Base-by-base conservation (phyloP, 257 asterid species). In the Forsythia suspensa region DNA sequence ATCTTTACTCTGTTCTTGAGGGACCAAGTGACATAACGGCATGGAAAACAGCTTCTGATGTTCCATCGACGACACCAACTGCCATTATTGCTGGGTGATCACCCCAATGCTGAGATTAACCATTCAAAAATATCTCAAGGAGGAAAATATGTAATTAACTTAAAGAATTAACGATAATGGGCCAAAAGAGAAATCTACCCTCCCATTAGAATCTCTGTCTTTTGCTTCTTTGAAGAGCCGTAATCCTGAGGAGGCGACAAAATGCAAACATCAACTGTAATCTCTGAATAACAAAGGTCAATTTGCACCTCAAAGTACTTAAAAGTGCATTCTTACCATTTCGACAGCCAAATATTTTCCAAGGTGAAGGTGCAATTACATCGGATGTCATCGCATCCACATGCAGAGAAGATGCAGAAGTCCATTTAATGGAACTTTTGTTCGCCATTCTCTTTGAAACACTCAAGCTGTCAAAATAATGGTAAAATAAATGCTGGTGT, bases 161-260 rank as follows among this genome's bases (percentile, higher is more conserved):
- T 65, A 43, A 78, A 42, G 59, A 15, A 69, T 39, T 38, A 66
- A 61, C 8, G 44, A 39, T 72, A 67, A 59, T 51, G 16, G 76
- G 74, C 10, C 1, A 24, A 75, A 68, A 73, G 48, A 79, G 63
- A 79, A 21, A 75, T 85, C 57, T 61, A 92, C 98, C 97, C 48
- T 88, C 55, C 88, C 89, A 34, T 86, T 85, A 38, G 90, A 84
- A 82, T 92, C 91, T 79, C 75, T 87, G 75, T 91, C 91, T 73
- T 92, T 95, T 70, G 92, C 95, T 87, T 95, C 98, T 88, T 88
- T 92, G 86, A 95, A 95, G 78, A 95, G 91, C 77, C 98, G 93
- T 74, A 95, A 84, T 48, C 99, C 99, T 95, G 81, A 79, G 67
- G n/a, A 78, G 44, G 78, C 46, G 20, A 66, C 59, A 87, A 6